phyloP scores from a whole-genome alignment of 805 yeast species.

The Yarrowia hollandica region DNA sequence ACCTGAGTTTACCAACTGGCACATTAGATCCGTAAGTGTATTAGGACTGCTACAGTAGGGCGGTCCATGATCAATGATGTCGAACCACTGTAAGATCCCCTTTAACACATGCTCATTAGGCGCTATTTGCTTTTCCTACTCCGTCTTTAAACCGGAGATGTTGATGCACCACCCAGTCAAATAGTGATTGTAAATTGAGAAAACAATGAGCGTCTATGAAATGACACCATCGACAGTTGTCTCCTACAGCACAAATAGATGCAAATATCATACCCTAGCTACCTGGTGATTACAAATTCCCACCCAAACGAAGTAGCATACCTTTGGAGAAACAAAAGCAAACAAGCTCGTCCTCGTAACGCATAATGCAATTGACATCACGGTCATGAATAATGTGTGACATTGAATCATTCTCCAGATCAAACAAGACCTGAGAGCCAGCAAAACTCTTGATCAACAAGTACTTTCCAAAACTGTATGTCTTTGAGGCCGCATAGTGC shows the following conservation, averaged over 20 bases:
- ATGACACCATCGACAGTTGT: no score
- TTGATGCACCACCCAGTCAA: neutral
- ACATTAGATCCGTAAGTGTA: no score
- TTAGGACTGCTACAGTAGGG: no score
- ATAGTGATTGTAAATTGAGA: no score
- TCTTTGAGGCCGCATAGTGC: neutral
- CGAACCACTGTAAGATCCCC: no score
- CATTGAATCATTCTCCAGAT: conserved; percentile 9
- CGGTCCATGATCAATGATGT: no score
- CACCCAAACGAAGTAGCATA: neutral
- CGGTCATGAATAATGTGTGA: conserved; percentile 7
- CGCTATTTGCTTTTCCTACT: conserved; percentile 5
- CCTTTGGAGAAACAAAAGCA: neutral
- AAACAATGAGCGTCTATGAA: no score
- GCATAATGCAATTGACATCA: conserved; percentile 1
- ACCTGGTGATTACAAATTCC: no score
- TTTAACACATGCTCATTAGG: no score
- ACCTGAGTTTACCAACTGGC: no score
- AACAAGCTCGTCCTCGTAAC: conserved; percentile 9
- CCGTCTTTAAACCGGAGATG: conserved; percentile 3
- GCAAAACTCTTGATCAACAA: conserved; percentile 22
- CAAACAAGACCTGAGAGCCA: conserved; percentile 8
- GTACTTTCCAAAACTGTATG: neutral
- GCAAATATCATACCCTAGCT: no score
- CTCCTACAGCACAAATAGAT: no score